Evolutionary conservation across 495 filamentous ascomycete genomes (phyloP).

Genomic region (Sporormia fimetaria): DNA sequence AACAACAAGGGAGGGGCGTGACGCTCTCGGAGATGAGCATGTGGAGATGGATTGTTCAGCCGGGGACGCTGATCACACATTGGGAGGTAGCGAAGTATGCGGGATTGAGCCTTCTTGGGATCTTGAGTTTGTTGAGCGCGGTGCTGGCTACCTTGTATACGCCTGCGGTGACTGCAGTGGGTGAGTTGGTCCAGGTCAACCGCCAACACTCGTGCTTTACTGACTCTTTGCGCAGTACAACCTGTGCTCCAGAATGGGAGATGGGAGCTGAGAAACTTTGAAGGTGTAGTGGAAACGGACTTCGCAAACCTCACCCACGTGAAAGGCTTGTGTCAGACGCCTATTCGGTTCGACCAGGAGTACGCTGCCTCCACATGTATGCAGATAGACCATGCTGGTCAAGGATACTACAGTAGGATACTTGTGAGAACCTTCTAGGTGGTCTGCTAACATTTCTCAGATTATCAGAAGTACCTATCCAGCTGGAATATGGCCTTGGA

Average conservation of each 20-base stretch:
- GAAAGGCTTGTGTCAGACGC: slow-evolving; percentile 44
- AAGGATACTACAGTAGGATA: slow-evolving; percentile 48
- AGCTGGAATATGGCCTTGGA: slow-evolving; percentile 39
- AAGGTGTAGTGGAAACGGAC: slow-evolving; percentile 43
- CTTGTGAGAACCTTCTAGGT: too few relatives aligned
- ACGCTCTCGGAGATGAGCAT: slow-evolving; percentile 55
- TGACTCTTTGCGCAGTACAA: slow-evolving; percentile 37
- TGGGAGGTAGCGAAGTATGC: slow-evolving; percentile 51
- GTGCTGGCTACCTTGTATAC: slow-evolving; percentile 59
- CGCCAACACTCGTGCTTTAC: neutral
- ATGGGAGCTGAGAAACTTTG: slow-evolving; percentile 36
- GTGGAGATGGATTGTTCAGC: slow-evolving; percentile 48
- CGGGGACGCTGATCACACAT: slow-evolving; percentile 56
- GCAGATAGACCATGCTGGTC: slow-evolving; percentile 50
- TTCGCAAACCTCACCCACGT: slow-evolving; percentile 51
- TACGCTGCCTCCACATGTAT: slow-evolving; percentile 44
- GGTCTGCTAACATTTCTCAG: too few relatives aligned
- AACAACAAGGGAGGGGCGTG: slow-evolving; percentile 44
- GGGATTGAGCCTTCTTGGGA: slow-evolving; percentile 47
- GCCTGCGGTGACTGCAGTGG: slow-evolving; percentile 57
- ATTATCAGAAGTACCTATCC: slow-evolving; percentile 38
- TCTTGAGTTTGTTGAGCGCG: slow-evolving; percentile 46
- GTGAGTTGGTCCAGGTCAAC: slow-evolving; percentile 23
- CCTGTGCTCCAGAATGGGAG: slow-evolving; percentile 50
- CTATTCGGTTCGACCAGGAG: slow-evolving; percentile 38